Evolutionary conservation across 495 filamentous ascomycete species (phyloP).

Genomic region (Bathelium albidoporum): DNA sequence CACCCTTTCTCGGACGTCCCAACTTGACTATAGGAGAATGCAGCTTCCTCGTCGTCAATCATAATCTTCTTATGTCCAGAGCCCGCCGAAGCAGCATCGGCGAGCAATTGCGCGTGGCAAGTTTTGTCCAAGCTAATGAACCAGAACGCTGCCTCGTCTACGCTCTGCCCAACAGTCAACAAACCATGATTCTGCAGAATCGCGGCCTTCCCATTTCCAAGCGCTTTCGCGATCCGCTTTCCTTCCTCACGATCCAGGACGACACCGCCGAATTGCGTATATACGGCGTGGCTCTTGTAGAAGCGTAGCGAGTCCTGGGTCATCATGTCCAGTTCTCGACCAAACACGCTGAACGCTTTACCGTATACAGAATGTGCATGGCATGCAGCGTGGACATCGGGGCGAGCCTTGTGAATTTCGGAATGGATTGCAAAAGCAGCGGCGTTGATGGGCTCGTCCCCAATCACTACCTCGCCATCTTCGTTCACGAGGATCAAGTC

Average conservation of each 20-base stretch:
- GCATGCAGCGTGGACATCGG: slow-evolving; percentile 43
- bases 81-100: slow-evolving; percentile 47
- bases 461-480: slow-evolving; percentile 37
- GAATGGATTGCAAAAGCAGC: slow-evolving; percentile 62
- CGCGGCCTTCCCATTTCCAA: slow-evolving; percentile 53
- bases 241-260: slow-evolving; percentile 56
- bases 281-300: slow-evolving; percentile 42
- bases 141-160: slow-evolving; percentile 60
- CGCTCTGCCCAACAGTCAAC: slow-evolving; percentile 51
- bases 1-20: slow-evolving; percentile 40
- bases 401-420: slow-evolving; percentile 45
- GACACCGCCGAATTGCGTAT: slow-evolving; percentile 44
- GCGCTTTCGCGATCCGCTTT: slow-evolving; percentile 44
- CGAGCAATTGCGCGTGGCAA: slow-evolving; percentile 56
- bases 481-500: slow-evolving; percentile 48
- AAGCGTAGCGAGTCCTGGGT: slow-evolving; percentile 65
- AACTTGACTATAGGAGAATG: slow-evolving; percentile 31
- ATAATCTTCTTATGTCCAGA: slow-evolving; percentile 49
- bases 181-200: slow-evolving; percentile 63
- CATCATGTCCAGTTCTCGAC: slow-evolving; percentile 46
- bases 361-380: slow-evolving; percentile 46
- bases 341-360: slow-evolving; percentile 45
- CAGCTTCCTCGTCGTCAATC: slow-evolving; percentile 42
- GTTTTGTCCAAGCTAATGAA: slow-evolving; percentile 56
- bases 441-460: slow-evolving; percentile 49